Evolutionary conservation across 352 stramenopile genomes (phyloP).

Genomic region (Phytophthora fragariae): DNA sequence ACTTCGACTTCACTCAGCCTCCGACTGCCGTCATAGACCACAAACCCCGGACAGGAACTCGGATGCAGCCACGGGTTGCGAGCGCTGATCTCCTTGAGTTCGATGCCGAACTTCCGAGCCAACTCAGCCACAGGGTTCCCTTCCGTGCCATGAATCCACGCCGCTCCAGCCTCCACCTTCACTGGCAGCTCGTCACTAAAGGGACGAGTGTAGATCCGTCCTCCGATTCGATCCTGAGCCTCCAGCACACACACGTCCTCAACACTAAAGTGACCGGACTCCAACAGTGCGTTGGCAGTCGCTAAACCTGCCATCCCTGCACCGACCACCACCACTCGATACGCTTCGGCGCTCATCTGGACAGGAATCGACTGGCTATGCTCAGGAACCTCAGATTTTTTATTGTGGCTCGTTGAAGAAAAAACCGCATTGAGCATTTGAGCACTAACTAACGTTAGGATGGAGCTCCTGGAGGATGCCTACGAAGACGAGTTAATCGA

Average conservation of each 20-base stretch:
- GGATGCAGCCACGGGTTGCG: slow-evolving; percentile 70
- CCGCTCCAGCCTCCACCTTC: slow-evolving; percentile 57
- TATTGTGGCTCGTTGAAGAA: slow-evolving; percentile 32
- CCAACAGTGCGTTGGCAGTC: slow-evolving; percentile 45
- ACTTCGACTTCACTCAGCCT: slow-evolving; percentile 41
- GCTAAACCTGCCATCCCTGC: slow-evolving; percentile 56
- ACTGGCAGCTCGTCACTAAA: slow-evolving; percentile 53
- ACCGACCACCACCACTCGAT: slow-evolving; percentile 55
- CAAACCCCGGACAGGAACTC: slow-evolving; percentile 50
- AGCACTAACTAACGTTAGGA: neutral
- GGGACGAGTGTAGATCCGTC: slow-evolving; percentile 47
- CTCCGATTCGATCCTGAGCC: slow-evolving; percentile 52
- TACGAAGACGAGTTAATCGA: slow-evolving; percentile 71
- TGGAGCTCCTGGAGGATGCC: slow-evolving; percentile 39
- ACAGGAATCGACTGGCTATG: slow-evolving; percentile 21
- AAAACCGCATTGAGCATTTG: neutral
- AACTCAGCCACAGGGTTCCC: slow-evolving; percentile 50
- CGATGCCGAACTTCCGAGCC: slow-evolving; percentile 47
- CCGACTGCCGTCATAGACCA: slow-evolving; percentile 42
- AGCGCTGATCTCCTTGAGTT: slow-evolving; percentile 52
- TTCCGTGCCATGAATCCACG: slow-evolving; percentile 63
- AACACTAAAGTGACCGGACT: slow-evolving; percentile 28
- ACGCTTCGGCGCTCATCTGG: slow-evolving; percentile 17
- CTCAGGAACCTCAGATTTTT: neutral
- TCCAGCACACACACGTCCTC: slow-evolving; percentile 57